Evolutionary conservation across 192 early-diverging fungal genomes (phyloP), one percentile per base, ranked within the genome.

Genomic region (Entrophospora sp.): DNA sequence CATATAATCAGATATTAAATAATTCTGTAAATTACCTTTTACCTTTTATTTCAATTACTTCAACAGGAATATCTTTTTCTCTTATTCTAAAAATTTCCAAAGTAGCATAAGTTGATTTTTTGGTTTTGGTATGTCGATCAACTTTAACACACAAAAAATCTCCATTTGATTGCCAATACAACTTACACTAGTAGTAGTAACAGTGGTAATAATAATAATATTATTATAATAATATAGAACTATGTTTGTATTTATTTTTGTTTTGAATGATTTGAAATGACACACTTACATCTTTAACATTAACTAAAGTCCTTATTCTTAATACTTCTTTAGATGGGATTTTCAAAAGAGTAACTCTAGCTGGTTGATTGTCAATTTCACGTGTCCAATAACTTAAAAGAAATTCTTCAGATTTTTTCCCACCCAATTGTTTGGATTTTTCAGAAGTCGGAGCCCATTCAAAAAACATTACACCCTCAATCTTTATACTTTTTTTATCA

Each of bases 271-370:
- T 31, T n/a, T n/a, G n/a, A n/a, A n/a, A n/a, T n/a, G n/a, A n/a
- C n/a, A n/a, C 18, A 74, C 72, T 56, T 69, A 79, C 79, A 52
- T 89, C 84, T 51, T 79, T 85, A 34, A 97, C 94, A 76, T 85
- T 94, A 80, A 97, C 95, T 83, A 99, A 83, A 77, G 97, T 97
- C 86, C 97, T 99, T 53, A 93, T 96, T 61, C 94, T 87, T 38
- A 97, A 61, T 59, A 95, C 83, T 55, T 93, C 85, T 72, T 89
- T 87, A 64, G 64, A 74, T 27, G 95, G 95, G n/a, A 97, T 71
- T 37, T 79, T 77, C 65, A 95, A 73, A 32, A 99, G 69, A 22
- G 91, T 95, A n/a, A 97, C 95, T 71, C 95, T 86, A 3, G 97
- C 97, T 32, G 97, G 97, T 73, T 92, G 94, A 77, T 97, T 88